These are phyloP conservation scores for Hypomyces rosellus DNA, from an alignment of 2,329 filamentous ascomycete species.

Conservation along the genomic window DNA sequence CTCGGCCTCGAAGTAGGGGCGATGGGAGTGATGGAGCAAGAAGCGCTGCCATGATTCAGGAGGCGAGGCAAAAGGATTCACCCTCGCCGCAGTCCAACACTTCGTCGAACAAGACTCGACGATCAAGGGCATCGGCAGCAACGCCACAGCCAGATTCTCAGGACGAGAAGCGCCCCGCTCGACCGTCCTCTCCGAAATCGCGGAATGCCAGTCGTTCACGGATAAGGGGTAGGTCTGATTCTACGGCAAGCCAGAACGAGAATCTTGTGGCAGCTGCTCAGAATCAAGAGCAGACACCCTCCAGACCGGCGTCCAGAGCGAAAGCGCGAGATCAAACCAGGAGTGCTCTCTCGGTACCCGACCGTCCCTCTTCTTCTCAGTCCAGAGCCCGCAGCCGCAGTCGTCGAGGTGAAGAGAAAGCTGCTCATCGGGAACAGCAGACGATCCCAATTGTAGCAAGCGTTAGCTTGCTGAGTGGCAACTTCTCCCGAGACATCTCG, in stretches of 20 bases:
- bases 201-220: conserved; percentile 29
- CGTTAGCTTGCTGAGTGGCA: too few relatives aligned
- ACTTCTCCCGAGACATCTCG: too few relatives aligned
- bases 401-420: too few relatives aligned
- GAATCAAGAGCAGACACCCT: too few relatives aligned
- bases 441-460: too few relatives aligned
- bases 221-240: conserved; percentile 18
- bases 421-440: too few relatives aligned
- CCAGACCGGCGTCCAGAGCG: too few relatives aligned
- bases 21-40: background rate
- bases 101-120: conserved; percentile 8
- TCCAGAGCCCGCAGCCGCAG: too few relatives aligned
- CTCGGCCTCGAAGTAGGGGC: background rate
- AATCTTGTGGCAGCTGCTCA: too few relatives aligned
- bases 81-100: conserved; percentile 11
- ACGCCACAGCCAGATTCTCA: background rate
- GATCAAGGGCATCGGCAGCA: conserved; percentile 4
- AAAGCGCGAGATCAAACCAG: too few relatives aligned
- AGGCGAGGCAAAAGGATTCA: conserved; percentile 1
- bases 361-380: too few relatives aligned
- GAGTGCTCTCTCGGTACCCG: too few relatives aligned
- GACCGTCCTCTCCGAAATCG: conserved; percentile 29
- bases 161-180: conserved; percentile 2
- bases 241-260: conserved; percentile 11
- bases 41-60: background rate